Evolutionary conservation across 2,329 filamentous ascomycete genomes (phyloP).

Genomic region (Pseudogymnoascus sp.): DNA sequence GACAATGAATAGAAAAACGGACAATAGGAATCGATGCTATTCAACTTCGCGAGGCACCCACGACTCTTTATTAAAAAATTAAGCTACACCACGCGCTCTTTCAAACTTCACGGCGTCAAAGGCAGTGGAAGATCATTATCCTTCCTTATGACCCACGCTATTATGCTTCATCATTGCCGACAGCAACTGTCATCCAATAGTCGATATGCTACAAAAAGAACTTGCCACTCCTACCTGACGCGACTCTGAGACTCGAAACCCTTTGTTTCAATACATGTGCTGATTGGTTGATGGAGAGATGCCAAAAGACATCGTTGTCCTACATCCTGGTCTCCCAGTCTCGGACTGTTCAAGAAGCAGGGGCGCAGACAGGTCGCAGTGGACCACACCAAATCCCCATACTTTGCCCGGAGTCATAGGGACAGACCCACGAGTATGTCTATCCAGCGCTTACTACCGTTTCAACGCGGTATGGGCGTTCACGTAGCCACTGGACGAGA

Average conservation of each 20-base stretch:
- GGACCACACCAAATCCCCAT: background rate
- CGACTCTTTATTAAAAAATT: slow-evolving; percentile 3
- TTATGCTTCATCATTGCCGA: background rate
- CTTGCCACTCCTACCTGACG: background rate
- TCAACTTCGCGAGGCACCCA: slow-evolving; percentile 1
- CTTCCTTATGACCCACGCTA: background rate
- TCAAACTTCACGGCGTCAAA: background rate
- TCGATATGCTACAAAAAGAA: background rate
- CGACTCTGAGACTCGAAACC: slow-evolving; percentile 4
- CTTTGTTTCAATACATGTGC: background rate
- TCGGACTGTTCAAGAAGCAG: background rate
- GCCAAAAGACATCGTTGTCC: background rate
- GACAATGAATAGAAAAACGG: background rate
- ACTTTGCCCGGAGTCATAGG: background rate
- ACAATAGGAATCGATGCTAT: slow-evolving; percentile 3
- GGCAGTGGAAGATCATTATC: background rate
- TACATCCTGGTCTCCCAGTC: background rate
- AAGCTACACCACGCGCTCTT: background rate
- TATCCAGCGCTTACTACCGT: background rate
- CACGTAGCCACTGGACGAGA: background rate
- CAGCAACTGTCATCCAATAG: background rate
- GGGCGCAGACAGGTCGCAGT: background rate
- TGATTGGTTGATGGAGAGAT: background rate
- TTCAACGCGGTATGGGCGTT: slow-evolving; percentile 2
- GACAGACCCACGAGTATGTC: background rate